Evolutionary conservation across 2,329 filamentous ascomycete species (phyloP).

Genomic region (Hypoxylon sp.): DNA sequence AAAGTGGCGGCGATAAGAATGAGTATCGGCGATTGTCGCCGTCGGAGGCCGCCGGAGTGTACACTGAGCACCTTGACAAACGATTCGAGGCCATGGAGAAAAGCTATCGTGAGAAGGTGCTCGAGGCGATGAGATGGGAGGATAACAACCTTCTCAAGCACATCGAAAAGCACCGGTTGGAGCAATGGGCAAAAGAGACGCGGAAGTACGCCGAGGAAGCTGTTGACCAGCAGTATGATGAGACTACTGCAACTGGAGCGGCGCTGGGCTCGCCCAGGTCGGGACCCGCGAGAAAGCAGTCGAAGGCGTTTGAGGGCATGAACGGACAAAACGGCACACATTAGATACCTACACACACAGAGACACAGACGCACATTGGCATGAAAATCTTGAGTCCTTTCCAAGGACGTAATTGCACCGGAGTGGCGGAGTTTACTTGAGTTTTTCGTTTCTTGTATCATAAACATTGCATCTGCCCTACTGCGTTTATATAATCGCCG

Average conservation of each 20-base stretch:
- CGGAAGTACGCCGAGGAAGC: constrained; percentile 51
- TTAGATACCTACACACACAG: constrained; percentile 29
- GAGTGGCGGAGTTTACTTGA: constrained; percentile 43
- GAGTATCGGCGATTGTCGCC: constrained; percentile 65
- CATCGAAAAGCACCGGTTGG: constrained; percentile 77
- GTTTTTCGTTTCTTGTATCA: constrained; percentile 43
- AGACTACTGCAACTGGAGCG: constrained; percentile 47
- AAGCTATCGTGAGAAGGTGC: constrained; percentile 75
- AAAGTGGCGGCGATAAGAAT: constrained; percentile 59
- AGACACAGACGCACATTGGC: neutral
- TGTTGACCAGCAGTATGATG: constrained; percentile 51
- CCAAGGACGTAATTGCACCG: constrained; percentile 39
- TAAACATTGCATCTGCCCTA: constrained; percentile 36
- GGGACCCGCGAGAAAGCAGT: constrained; percentile 23
- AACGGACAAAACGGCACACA: constrained; percentile 50
- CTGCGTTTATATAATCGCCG: constrained; percentile 48
- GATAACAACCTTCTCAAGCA: constrained; percentile 75
- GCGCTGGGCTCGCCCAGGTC: constrained; percentile 33
- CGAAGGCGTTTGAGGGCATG: constrained; percentile 39
- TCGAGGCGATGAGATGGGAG: constrained; percentile 80
- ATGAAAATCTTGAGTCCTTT: constrained; percentile 25
- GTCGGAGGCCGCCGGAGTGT: constrained; percentile 70
- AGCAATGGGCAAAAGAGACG: constrained; percentile 71
- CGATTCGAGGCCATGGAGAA: constrained; percentile 73
- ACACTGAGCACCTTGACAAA: constrained; percentile 72